Percentiles rank a stretch among this genome's conserved stretches.
These are phyloP conservation scores for Moelleriella libera DNA, from an alignment of 2,329 filamentous ascomycete species.

Conservation along the genomic window DNA sequence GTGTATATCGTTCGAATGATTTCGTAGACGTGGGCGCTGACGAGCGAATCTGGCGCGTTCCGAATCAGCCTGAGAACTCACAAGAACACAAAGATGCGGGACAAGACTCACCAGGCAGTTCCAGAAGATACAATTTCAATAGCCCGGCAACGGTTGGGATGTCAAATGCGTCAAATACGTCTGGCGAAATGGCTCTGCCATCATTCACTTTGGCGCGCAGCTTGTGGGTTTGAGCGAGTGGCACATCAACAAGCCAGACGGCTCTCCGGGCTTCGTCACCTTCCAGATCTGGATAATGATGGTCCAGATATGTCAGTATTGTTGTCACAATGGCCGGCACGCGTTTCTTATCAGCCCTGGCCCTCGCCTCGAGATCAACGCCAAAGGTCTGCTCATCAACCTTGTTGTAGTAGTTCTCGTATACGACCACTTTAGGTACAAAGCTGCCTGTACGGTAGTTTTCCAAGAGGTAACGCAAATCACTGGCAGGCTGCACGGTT, in stretches of 20 bases:
- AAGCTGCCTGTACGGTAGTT: slow-evolving; percentile 95
- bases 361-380: slow-evolving; percentile 90
- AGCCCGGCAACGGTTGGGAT: slow-evolving; percentile 87
- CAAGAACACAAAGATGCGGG: neutral
- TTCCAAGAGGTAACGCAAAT: slow-evolving; percentile 86
- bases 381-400: slow-evolving; percentile 97
- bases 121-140: slow-evolving; percentile 85
- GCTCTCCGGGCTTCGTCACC: slow-evolving; percentile 84
- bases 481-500: slow-evolving; percentile 85
- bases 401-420: slow-evolving; percentile 98
- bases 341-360: slow-evolving; percentile 85
- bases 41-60: slow-evolving; percentile 63
- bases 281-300: slow-evolving; percentile 93
- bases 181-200: slow-evolving; percentile 62
- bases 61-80: neutral
- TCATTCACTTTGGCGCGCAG: slow-evolving; percentile 75
- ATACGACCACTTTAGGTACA: slow-evolving; percentile 76
- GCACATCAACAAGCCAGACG: slow-evolving; percentile 91
- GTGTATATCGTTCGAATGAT: slow-evolving; percentile 96
- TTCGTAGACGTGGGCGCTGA: slow-evolving; percentile 96
- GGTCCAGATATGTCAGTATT: slow-evolving; percentile 86
- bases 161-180: slow-evolving; percentile 76
- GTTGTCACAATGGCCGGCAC: slow-evolving; percentile 87
- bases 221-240: slow-evolving; percentile 70
- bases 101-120: slow-evolving; percentile 64